phyloP scores from a whole-genome alignment of 352 stramenopile genomes.

The Phytophthora colocasiae region DNA sequence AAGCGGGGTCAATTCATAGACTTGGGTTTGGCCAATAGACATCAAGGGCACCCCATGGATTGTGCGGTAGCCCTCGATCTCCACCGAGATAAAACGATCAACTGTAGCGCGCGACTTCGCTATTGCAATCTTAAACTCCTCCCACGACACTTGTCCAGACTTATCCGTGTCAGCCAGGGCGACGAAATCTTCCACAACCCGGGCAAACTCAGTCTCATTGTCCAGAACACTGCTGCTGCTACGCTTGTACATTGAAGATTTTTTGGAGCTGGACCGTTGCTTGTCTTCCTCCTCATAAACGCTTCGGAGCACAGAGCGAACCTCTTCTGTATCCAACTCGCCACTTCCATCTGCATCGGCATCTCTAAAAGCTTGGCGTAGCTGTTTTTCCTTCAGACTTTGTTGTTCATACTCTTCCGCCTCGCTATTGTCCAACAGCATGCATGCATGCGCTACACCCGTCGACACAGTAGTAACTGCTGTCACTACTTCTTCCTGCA shows the following conservation, averaged over 20 bases:
- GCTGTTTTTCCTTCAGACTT: constrained; percentile 87
- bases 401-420: constrained; percentile 82
- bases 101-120: constrained; percentile 73
- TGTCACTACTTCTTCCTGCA: constrained; percentile 62
- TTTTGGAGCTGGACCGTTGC: constrained; percentile 42
- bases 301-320: constrained; percentile 71
- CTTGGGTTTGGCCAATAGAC: constrained; percentile 73
- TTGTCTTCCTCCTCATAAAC: constrained; percentile 80
- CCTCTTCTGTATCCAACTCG: constrained; percentile 80
- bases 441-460: constrained; percentile 61
- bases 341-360: constrained; percentile 80
- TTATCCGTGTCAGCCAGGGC: constrained; percentile 77
- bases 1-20: constrained; percentile 77
- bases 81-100: constrained; percentile 77
- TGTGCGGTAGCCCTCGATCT: constrained; percentile 75
- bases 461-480: constrained; percentile 59
- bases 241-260: constrained; percentile 40
- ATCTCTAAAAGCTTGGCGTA: constrained; percentile 79
- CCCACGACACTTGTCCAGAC: constrained; percentile 83
- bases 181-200: constrained; percentile 81
- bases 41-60: constrained; percentile 76
- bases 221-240: constrained; percentile 63
- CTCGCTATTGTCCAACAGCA: constrained; percentile 69
- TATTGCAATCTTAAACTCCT: constrained; percentile 89
- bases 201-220: constrained; percentile 66